These are phyloP conservation scores for Eragrostis nindensis DNA, from an alignment of 176 grass and related monocot genomes.

Conservation along the genomic window DNA sequence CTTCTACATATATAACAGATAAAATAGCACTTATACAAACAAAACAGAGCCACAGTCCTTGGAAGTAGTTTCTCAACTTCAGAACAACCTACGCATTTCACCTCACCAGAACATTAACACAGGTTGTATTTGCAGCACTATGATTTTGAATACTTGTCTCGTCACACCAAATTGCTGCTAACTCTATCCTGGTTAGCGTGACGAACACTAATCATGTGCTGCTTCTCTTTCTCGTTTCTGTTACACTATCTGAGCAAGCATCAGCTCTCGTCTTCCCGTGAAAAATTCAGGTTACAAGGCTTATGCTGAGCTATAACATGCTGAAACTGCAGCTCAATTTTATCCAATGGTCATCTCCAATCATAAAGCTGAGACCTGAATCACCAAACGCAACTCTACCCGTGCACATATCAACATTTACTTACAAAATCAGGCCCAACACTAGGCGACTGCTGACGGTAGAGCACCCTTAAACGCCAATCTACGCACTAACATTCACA, in stretches of 20 bases:
- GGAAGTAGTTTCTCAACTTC: neutral
- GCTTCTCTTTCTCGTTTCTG: neutral
- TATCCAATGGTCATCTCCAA: neutral
- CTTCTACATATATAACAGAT: too few relatives aligned
- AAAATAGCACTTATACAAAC: neutral
- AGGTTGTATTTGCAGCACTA: neutral
- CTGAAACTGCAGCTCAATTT: neutral
- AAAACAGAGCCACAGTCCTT: neutral
- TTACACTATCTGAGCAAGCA: neutral
- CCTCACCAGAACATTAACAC: neutral
- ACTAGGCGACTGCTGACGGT: neutral
- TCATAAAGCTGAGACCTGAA: neutral
- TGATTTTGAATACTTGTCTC: neutral
- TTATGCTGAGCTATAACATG: neutral
- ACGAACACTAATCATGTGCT: neutral
- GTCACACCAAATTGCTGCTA: neutral
- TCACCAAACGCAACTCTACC: neutral
- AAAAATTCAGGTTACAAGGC: neutral
- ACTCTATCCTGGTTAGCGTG: neutral
- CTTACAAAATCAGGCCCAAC: too few relatives aligned
- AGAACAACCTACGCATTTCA: neutral
- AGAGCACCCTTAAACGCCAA: neutral
- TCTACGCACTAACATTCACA: neutral
- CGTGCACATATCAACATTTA: too few relatives aligned
- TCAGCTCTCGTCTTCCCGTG: neutral